Evolutionary conservation across 345 rosid genomes (phyloP), one percentile per base, ranked within the genome.

Genomic region (Geranium rotundifolium): DNA sequence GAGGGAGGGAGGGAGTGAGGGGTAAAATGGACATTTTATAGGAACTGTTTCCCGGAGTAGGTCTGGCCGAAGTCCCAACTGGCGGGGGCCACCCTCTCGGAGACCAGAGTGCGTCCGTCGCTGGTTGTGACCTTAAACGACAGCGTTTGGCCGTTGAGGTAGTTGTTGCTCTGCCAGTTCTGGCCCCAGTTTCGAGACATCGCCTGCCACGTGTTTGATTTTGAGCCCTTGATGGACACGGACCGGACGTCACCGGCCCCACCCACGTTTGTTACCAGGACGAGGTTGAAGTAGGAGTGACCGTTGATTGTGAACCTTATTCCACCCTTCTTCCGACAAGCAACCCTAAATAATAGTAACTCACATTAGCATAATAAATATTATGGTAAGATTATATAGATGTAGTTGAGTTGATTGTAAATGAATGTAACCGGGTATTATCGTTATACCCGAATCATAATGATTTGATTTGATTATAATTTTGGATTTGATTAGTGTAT

Each of bases 141-240:
- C 50, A 84, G 84, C 56, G 82, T 57, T 72, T 84, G 85, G 14
- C 82, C 88, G 17, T 81, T 71, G 4, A 84, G 85, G 19, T 75
- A 69, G 17, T 77, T 61, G 54, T 81, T 84, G 78, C 82, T 81
- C 65, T 84, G 88, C 88, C 88, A 84, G 39, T 84, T 84, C 64
- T 79, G 84, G 34, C 88, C 88, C 88, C 88, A 84, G 62, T 84
- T 84, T 30, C 85, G 71, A 3, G 84, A 81, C 85, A 84, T 73
- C 16, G 79, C 59, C 60, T 79, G 85, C 88, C 88, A 81, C 1
- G 56, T 60, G 67, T 76, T 77, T 9, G 55, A 72, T 69, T 55
- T 63, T 3, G 79, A 73, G 50, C 88, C 88, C 73, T 75, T 84
- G 14, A 84, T n/a, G 29, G 76, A 75, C 6, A 66, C 78, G 3